Percentiles rank a stretch among this genome's conserved stretches.
Conservation (phyloP, 2,329 filamentous ascomycete species). For the Cucurbitaria berberidis region DNA sequence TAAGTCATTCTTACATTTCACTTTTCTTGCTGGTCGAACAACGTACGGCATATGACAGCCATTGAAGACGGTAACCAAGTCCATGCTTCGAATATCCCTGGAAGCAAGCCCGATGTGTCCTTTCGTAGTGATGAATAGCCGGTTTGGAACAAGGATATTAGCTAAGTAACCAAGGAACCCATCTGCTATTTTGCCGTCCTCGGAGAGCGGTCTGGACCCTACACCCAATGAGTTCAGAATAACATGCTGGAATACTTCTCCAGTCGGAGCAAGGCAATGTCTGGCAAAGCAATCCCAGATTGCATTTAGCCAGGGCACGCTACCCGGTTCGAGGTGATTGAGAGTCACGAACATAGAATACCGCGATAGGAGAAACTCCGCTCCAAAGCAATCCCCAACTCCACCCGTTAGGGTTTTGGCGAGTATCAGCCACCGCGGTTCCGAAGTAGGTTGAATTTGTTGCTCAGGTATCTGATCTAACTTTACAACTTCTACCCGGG, state of each 20-base stretch:
- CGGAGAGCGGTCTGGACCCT: background rate
- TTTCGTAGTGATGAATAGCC: background rate
- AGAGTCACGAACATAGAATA: background rate
- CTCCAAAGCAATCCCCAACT: background rate
- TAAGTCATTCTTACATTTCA: background rate
- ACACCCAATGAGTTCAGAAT: background rate
- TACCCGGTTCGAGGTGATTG: background rate
- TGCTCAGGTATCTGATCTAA: background rate
- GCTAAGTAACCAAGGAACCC: conserved; percentile 3
- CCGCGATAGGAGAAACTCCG: background rate
- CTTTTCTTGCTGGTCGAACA: background rate
- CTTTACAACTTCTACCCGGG: background rate
- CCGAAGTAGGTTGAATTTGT: background rate
- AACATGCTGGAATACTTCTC: conserved; percentile 1
- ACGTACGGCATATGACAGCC: conserved; percentile 6
- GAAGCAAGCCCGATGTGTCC: background rate
- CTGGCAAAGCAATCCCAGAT: background rate
- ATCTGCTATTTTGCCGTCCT: background rate
- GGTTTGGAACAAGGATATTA: conserved; percentile 2
- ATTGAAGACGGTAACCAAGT: conserved; percentile 2
- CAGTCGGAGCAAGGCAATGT: conserved; percentile 4
- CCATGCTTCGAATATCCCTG: background rate
- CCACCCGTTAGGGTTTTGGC: background rate
- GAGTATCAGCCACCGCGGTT: background rate
- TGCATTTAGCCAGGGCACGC: background rate